Evolutionary conservation across 495 filamentous ascomycete genomes (phyloP), one percentile per base, ranked within the genome.

Genomic region (Rostrohypoxylon terebratum): DNA sequence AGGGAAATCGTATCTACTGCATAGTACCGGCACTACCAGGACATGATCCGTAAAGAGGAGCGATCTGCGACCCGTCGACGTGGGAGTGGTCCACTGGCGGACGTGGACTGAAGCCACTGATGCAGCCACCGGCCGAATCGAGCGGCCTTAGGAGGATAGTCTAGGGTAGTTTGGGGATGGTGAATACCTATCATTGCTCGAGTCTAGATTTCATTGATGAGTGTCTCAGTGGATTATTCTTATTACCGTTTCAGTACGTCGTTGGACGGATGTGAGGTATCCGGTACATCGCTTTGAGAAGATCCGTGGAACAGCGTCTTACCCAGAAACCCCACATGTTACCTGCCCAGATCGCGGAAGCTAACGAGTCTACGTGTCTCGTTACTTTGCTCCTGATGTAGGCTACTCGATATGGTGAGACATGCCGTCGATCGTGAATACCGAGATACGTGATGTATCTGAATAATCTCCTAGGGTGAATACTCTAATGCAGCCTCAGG

Each of bases 161-260:
- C 28, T 28, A 28, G 28, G 28, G 28, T 28, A 28, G 3, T 4
- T 5, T 28, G 6, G 28, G 28, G 28, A 5, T 18, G 50, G 14
- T 54, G 44, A 51, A 59, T 33, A 38, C 34, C 60, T 28, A 36
- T 10, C 18, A 51, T 47, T 55, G 54, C 45, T 60, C 63, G 33
- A 47, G 28, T 16, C 13, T 50, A 44, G 28, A 44, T 44, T 36
- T 48, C 28, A 28, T 28, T 28, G 3, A 28, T 28, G 28, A 14
- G 21, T 20, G 23, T 36, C 28, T 48, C 11, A 34, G 40, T 34
- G 31, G 11, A 13, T 1, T 25, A 50, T 40, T 65, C 34, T 18
- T 42, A 62, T 55, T 68, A 54, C 71, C 71, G 71, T 73, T 73
- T 66, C 59, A 42, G 71, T 73, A 63, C 71, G 23, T 62, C 71